phyloP scores from a whole-genome alignment of 2,329 filamentous ascomycete species.

The Fusarium sp. region DNA sequence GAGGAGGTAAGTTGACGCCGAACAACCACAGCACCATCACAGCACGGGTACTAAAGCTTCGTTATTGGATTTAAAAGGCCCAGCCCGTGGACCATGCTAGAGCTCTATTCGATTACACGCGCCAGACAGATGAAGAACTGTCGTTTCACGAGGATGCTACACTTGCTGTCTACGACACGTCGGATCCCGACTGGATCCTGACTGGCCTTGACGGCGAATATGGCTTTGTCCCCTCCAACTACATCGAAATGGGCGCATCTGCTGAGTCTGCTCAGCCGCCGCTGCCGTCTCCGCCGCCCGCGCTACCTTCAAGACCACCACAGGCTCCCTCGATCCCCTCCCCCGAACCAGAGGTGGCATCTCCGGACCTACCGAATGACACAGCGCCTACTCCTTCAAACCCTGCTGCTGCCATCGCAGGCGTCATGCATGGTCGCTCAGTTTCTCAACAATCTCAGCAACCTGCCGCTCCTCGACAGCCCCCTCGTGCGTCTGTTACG shows the following conservation, averaged over 20 bases:
- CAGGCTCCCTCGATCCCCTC: constrained; percentile 42
- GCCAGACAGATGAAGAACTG: constrained; percentile 97
- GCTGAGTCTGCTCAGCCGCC: constrained; percentile 55
- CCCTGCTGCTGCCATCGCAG: constrained; percentile 64
- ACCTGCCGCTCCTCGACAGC: constrained; percentile 40
- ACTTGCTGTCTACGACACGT: constrained; percentile 86
- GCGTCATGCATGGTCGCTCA: constrained; percentile 61
- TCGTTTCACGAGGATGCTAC: constrained; percentile 91
- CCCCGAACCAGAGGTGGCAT: constrained; percentile 23
- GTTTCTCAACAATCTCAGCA: constrained; percentile 45
- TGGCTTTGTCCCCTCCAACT: constrained; percentile 95
- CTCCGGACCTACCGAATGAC: constrained; percentile 46
- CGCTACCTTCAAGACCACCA: constrained; percentile 55
- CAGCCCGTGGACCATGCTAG: constrained; percentile 75
- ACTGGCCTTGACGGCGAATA: constrained; percentile 86
- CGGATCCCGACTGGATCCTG: constrained; percentile 96
- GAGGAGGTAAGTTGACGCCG: constrained; percentile 72
- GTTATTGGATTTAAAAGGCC: constrained; percentile 53
- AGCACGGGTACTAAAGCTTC: neutral
- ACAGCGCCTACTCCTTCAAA: constrained; percentile 47
- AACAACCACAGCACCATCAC: neutral
- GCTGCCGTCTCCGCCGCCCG: constrained; percentile 49
- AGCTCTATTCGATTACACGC: constrained; percentile 97
- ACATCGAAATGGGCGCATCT: constrained; percentile 77
- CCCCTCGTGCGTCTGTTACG: constrained; percentile 36